Conservation (phyloP, 495 filamentous ascomycete species). For the Neohortaea acidophila region DNA sequence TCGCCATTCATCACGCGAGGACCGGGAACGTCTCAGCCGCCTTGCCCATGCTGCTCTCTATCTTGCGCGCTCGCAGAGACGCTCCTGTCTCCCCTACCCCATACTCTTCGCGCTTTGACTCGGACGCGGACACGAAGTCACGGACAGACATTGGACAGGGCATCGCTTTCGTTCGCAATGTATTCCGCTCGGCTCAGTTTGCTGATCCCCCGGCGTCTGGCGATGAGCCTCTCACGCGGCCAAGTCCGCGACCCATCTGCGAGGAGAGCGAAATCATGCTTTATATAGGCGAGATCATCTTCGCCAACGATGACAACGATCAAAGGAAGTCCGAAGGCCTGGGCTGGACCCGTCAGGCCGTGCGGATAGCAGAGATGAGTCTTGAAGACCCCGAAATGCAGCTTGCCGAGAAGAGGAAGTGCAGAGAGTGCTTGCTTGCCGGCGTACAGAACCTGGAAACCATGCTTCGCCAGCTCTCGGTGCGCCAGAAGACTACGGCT, state of each 20-base stretch:
- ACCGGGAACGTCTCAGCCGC: conserved; percentile 45
- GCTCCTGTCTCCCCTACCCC: conserved; percentile 23
- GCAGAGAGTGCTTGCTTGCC: conserved; percentile 12
- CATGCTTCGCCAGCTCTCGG: conserved; percentile 15
- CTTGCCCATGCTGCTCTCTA: conserved; percentile 72
- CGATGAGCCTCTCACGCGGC: conserved; percentile 44
- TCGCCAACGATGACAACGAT: conserved; percentile 33
- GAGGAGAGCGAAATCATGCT: conserved; percentile 73
- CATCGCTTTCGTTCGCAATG: conserved; percentile 9
- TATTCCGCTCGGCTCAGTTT: conserved; percentile 31
- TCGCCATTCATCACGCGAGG: conserved; percentile 61
- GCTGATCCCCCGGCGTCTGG: conserved; percentile 52
- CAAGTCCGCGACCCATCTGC: conserved; percentile 44
- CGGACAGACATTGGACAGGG: conserved; percentile 11
- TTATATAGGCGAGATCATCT: conserved; percentile 90
- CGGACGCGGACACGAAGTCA: neutral
- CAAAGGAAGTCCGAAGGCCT: conserved; percentile 8
- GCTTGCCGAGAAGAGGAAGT: conserved; percentile 6
- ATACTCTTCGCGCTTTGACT: neutral
- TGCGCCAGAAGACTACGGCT: neutral
- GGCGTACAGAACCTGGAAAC: conserved; percentile 15
- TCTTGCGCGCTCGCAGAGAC: conserved; percentile 55
- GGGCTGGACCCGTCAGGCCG: conserved; percentile 18
- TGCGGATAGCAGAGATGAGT: conserved; percentile 15
- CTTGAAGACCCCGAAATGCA: neutral